These are phyloP conservation scores for Nannochloropsis granulata DNA, from an alignment of 108 stramenopile genomes.

Conservation along the genomic window DNA sequence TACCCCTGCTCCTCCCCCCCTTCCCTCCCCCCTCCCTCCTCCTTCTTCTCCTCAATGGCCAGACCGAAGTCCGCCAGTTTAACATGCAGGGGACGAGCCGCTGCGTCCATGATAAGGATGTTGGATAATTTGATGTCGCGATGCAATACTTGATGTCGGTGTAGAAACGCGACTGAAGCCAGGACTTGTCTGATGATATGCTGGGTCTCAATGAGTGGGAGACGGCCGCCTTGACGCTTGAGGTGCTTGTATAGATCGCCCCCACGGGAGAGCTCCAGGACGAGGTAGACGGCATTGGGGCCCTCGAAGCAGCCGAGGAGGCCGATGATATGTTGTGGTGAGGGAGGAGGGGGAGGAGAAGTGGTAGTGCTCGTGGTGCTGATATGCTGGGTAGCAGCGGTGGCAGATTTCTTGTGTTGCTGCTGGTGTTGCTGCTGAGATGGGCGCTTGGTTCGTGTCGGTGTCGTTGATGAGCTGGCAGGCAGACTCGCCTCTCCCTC, in stretches of 20 bases:
- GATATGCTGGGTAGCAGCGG: not conserved
- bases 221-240: not conserved
- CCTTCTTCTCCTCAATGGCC: not conserved
- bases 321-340: not conserved
- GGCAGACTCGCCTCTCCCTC: not conserved
- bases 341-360: not conserved
- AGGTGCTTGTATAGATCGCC: constrained; percentile 33
- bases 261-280: constrained; percentile 34
- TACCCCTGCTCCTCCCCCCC: constrained; percentile 15
- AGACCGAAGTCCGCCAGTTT: constrained; percentile 29
- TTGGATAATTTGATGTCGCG: constrained; percentile 48
- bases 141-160: constrained; percentile 38
- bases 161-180: constrained; percentile 36
- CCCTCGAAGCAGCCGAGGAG: constrained; percentile 34
- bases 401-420: not conserved
- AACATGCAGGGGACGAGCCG: not conserved
- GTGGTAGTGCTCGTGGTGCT: not conserved
- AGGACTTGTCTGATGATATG: constrained; percentile 35
- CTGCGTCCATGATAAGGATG: constrained; percentile 25
- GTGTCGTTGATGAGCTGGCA: not conserved
- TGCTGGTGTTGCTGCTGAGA: not conserved
- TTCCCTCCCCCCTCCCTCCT: not conserved
- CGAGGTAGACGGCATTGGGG: constrained; percentile 27
- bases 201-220: constrained; percentile 18
- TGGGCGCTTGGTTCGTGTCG: not conserved